phyloP scores from a whole-genome alignment of 495 filamentous ascomycete species.

The Neurospora intermedia region DNA sequence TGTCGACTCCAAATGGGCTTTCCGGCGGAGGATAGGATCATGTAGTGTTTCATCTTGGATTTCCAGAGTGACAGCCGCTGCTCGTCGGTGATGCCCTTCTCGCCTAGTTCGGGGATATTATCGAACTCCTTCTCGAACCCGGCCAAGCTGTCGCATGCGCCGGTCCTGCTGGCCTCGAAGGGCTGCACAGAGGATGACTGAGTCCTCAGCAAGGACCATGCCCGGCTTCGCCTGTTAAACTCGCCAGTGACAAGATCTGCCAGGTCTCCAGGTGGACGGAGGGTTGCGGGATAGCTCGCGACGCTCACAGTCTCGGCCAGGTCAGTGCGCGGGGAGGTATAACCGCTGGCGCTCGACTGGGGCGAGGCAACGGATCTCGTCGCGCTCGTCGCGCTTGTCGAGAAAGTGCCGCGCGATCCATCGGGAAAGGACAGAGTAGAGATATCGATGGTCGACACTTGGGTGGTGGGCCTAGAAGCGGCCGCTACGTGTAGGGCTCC shows the following conservation, averaged over 20 bases:
- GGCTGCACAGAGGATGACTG: conserved; percentile 49
- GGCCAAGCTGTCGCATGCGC: conserved; percentile 43
- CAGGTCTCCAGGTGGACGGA: conserved; percentile 61
- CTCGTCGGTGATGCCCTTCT: conserved; percentile 49
- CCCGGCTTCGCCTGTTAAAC: conserved; percentile 43
- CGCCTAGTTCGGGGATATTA: conserved; percentile 53
- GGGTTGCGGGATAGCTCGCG: conserved; percentile 67
- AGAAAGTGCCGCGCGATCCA: conserved; percentile 49
- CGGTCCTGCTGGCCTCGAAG: conserved; percentile 36
- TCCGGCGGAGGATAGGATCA: conserved; percentile 93
- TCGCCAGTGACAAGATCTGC: conserved; percentile 76
- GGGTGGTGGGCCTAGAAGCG: conserved; percentile 64
- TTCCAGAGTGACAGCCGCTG: conserved; percentile 64
- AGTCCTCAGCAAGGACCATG: conserved; percentile 48
- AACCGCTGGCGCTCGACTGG: conserved; percentile 16
- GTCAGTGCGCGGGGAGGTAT: conserved; percentile 33
- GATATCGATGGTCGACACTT: conserved; percentile 67
- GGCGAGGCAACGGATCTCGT: conserved; percentile 27
- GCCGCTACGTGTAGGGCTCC: conserved; percentile 28
- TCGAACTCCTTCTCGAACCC: conserved; percentile 73
- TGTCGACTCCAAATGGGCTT: conserved; percentile 96
- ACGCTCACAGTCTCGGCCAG: conserved; percentile 75
- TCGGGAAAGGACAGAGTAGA: conserved; percentile 61
- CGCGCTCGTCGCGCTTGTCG: conserved; percentile 36
- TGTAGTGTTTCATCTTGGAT: conserved; percentile 86